Conservation (phyloP, 208 protist genomes). For the Trichomonas gallinae region DNA sequence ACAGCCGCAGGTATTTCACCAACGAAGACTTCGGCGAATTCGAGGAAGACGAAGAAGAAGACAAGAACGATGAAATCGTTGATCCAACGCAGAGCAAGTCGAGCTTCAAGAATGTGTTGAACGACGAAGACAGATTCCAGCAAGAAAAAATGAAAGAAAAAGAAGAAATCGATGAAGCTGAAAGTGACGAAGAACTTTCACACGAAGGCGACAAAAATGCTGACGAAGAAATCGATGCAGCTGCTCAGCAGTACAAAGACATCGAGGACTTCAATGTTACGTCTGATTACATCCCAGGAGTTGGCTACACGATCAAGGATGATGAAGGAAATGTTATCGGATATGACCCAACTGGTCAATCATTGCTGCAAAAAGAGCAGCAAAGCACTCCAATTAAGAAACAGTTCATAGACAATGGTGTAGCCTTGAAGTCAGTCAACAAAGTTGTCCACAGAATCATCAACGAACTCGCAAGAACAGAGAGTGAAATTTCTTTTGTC, state of each 20-base stretch:
- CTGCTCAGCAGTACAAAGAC: not conserved
- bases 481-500: not conserved
- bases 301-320: not conserved
- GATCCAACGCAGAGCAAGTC: not conserved
- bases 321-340: not conserved
- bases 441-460: not conserved
- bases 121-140: not conserved
- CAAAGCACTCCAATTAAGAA: not conserved
- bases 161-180: not conserved
- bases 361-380: not conserved
- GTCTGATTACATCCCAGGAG: not conserved
- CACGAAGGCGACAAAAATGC: not conserved
- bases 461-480: not conserved
- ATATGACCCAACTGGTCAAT: not conserved
- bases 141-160: not conserved
- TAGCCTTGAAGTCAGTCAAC: not conserved
- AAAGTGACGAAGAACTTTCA: not conserved
- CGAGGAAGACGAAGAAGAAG: not conserved
- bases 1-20: not conserved
- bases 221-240: not conserved
- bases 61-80: not conserved
- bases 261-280: not conserved
- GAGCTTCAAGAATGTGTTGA: not conserved
- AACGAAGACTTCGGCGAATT: not conserved
- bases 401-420: not conserved